Evolutionary conservation across 768 basidiomycete genomes (phyloP).

Genomic region (Pisolithus tinctorius): DNA sequence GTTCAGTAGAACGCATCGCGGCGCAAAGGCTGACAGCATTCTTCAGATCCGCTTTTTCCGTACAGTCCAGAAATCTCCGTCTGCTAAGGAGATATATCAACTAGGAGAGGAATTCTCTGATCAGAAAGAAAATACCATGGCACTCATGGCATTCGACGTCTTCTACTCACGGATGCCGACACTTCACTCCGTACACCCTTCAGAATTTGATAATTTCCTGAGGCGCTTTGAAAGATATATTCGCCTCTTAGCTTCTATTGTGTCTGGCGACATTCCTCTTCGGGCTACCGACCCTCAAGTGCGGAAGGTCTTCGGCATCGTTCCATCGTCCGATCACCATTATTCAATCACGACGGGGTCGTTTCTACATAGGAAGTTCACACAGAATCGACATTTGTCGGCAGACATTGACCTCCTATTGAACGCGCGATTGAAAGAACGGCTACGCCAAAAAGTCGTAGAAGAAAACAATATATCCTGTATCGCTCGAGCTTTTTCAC

Average conservation of each 20-base stretch:
- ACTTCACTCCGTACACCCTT: constrained; percentile 18
- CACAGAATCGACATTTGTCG: not conserved
- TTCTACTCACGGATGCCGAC: not conserved
- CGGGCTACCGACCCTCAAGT: not conserved
- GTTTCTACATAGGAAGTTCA: not conserved
- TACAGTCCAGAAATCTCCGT: not conserved
- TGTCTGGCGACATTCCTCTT: constrained; percentile 29
- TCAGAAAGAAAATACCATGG: not conserved
- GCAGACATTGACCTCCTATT: not conserved
- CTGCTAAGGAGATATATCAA: not conserved
- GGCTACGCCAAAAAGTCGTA: not conserved
- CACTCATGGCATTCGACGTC: not conserved
- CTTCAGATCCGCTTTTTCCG: not conserved
- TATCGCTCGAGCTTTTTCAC: not conserved
- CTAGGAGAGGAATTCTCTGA: not conserved
- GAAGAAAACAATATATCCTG: not conserved
- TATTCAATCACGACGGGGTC: not conserved
- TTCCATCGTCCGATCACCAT: not conserved
- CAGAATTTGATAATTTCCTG: constrained; percentile 22
- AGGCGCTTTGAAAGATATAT: constrained; percentile 21
- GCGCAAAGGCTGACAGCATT: not conserved
- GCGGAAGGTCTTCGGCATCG: not conserved
- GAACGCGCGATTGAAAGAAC: not conserved
- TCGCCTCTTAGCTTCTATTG: constrained; percentile 32
- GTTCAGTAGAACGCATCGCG: not conserved